phyloP scores from a whole-genome alignment of 192 early-diverging fungal genomes.

The Globomyces pollinis-pini region DNA sequence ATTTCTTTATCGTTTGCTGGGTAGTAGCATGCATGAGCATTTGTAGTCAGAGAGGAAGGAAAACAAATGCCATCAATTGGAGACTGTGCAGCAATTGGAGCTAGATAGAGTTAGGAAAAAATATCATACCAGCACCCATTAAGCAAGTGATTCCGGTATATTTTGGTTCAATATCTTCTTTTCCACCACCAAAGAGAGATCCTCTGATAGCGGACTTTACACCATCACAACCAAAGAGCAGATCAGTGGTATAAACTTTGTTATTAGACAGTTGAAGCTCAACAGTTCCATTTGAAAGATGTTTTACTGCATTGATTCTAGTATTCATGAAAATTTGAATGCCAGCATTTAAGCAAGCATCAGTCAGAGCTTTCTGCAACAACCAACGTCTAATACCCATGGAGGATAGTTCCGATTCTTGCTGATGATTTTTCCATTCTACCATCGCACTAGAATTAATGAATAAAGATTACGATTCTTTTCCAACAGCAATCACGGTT shows the following conservation, averaged over 20 bases:
- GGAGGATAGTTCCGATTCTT: constrained; percentile 21
- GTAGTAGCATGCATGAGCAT: constrained; percentile 36
- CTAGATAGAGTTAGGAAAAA: no score
- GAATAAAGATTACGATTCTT: constrained; percentile 17
- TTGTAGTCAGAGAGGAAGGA: constrained; percentile 27
- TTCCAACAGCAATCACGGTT: constrained; percentile 29
- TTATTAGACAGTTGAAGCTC: constrained; percentile 15
- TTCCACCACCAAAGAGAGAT: constrained; percentile 22
- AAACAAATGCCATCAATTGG: constrained; percentile 26
- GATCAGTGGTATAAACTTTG: background rate
- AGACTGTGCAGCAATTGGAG: constrained; percentile 16
- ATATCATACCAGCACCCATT: constrained; percentile 37
- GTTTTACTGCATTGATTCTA: constrained; percentile 7
- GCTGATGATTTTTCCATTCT: background rate
- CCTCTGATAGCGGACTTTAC: constrained; percentile 30
- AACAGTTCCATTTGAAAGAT: constrained; percentile 1
- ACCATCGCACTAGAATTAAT: no score
- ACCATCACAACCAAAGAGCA: constrained; percentile 38
- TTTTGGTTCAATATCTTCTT: constrained; percentile 12
- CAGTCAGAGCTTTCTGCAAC: constrained; percentile 19
- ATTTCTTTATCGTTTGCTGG: constrained; percentile 24
- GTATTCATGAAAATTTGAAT: no score
- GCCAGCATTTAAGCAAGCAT: constrained; percentile 9
- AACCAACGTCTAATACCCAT: constrained; percentile 32
- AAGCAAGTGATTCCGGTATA: constrained; percentile 40